phyloP scores from a whole-genome alignment of 768 basidiomycete genomes.

The Calocybe indica region DNA sequence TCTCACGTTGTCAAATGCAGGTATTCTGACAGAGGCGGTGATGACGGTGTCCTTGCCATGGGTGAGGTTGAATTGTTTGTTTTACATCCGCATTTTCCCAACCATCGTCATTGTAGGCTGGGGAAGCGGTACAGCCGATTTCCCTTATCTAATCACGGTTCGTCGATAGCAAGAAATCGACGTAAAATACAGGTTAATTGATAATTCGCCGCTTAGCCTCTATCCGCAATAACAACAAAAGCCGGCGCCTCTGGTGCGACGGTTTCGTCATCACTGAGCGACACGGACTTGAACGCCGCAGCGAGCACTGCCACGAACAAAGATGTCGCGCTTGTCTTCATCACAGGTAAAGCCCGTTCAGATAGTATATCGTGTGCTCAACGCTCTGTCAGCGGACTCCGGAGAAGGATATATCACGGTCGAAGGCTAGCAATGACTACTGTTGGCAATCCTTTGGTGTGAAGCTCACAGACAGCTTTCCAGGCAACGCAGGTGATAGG shows the following conservation, averaged over 20 bases:
- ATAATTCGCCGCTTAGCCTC: conserved; percentile 21
- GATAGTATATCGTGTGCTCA: background rate
- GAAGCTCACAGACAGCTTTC: too few species aligned
- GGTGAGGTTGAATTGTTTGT: conserved; percentile 28
- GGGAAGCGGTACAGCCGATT: conserved; percentile 45
- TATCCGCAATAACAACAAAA: conserved; percentile 38
- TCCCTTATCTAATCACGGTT: conserved; percentile 45
- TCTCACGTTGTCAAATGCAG: conserved; percentile 12
- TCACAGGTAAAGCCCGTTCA: conserved; percentile 28
- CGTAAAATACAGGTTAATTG: background rate
- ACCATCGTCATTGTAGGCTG: conserved; percentile 25
- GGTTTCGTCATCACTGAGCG: conserved; percentile 41
- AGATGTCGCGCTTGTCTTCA: conserved; percentile 47
- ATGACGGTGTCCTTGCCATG: conserved; percentile 57
- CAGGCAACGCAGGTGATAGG: conserved; percentile 50
- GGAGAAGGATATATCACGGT: conserved; percentile 41
- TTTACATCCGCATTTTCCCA: background rate
- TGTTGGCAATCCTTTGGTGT: too few species aligned
- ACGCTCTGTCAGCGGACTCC: conserved; percentile 24
- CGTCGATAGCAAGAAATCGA: conserved; percentile 5
- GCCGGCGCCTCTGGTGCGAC: conserved; percentile 32
- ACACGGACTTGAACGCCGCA: conserved; percentile 43
- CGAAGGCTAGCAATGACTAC: conserved; percentile 21
- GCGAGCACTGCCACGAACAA: conserved; percentile 36
- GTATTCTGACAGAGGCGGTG: conserved; percentile 46